Evolutionary conservation across 345 rosid species (phyloP), one percentile per base, ranked within the genome.

Genomic region (Alliaria petiolata): DNA sequence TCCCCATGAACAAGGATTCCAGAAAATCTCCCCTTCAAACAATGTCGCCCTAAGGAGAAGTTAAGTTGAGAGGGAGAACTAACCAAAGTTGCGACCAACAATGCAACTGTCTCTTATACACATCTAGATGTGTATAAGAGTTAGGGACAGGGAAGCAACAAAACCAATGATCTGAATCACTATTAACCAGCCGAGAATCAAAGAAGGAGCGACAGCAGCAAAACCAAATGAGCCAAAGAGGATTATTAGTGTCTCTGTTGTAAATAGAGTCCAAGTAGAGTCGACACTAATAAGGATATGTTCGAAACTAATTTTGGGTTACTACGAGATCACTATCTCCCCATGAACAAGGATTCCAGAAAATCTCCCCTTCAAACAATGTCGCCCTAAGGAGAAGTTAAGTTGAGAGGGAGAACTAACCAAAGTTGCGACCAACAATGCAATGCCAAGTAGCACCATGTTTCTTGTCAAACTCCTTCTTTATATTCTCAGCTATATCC

Each of bases 361-460:
- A 14, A 60, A 35, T 5, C n/a, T 22, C n/a, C 4, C 17, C 6
- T 28, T 28, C 26, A 1, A 62, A 8, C 30, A 35, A 42, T 7
- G 36, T 28, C 0, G 1, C 13, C 16, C n/a, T n/a, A n/a, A n/a
- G n/a, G n/a, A n/a, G n/a, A n/a, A n/a, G n/a, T 44, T 17, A 58
- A 65, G 65, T 45, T 44, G 71, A 39, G 53, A 52, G 25, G 65
- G 61, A n/a, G n/a, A 53, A 44, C 72, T 79, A 82, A 95, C 99
- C 99, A 54, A 95, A 95, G 86, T 95, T 95, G 74, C 95, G 91
- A 68, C 99, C 98, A 17, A 95, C 99, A 64, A 95, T 95, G 89
- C 99, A 95, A 81, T 95, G 99, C 99, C 99, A 95, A 75, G 99
- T 95, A 68, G 93, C 89, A 25, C 98, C 98, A 50, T 93, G 95